A percentile compares a stretch with the other conserved stretches of the same genome.
Conservation (phyloP, 441 rosid genomes). For the Viola pubescens region DNA sequence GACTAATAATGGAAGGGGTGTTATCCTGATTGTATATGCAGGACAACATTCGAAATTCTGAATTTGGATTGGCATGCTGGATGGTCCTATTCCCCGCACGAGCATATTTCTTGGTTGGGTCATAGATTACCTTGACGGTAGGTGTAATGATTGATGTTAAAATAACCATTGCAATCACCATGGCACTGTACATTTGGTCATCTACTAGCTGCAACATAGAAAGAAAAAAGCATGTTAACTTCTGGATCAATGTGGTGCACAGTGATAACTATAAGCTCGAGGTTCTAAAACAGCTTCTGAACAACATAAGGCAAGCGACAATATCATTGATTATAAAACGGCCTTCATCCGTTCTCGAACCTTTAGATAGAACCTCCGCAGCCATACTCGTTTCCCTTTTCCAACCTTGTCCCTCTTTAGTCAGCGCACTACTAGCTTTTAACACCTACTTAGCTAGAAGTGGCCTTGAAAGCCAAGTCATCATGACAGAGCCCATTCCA, state of each 20-base stretch:
- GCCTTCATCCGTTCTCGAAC: too few species aligned
- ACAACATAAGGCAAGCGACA: background rate
- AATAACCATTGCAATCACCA: constrained; percentile 16
- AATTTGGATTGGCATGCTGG: constrained; percentile 26
- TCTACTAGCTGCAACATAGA: constrained; percentile 16
- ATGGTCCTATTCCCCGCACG: constrained; percentile 17
- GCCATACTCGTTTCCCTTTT: too few species aligned
- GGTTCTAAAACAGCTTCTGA: background rate
- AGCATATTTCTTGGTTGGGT: constrained; percentile 19
- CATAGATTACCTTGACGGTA: constrained; percentile 19
- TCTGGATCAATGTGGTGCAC: background rate
- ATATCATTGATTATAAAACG: background rate
- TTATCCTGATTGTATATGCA: constrained; percentile 25
- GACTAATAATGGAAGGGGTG: constrained; percentile 20
- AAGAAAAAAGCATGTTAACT: background rate
- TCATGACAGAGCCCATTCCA: too few species aligned
- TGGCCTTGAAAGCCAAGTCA: too few species aligned
- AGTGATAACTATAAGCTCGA: background rate
- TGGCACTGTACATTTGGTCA: constrained; percentile 10
- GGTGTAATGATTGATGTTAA: constrained; percentile 20
- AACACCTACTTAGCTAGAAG: too few species aligned
- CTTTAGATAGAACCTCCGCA: too few species aligned
- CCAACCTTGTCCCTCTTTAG: too few species aligned
- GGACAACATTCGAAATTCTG: constrained; percentile 24
- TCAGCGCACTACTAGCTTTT: too few species aligned